Base-by-base conservation (phyloP, 2,329 filamentous ascomycete genomes). In the Dendrostoma leiphaemia region DNA sequence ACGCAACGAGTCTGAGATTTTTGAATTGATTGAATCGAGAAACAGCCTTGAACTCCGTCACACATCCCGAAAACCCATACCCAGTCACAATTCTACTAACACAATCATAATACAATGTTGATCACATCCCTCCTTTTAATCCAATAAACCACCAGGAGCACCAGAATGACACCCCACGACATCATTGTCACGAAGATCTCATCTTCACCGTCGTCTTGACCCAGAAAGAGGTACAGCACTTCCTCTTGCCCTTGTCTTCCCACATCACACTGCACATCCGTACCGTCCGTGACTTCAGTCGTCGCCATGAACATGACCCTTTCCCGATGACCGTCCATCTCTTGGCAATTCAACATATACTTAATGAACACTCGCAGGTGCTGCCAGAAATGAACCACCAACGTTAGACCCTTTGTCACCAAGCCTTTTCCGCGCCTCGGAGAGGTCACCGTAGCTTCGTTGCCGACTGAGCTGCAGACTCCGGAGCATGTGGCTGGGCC, bases 401-500 rank as follows among this genome's bases (percentile, higher is more conserved):
- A 49, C 52, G 43, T 55, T 55, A 31, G 49, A 44, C 12, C 37
- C 48, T 37, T 15, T 44, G 31, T 53, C 45, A 24, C 56, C 56
- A 7, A 55, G 52, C 48, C 48, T 48, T 44, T 49, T 55, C 13
- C 56, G 37, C 23, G 56, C 56, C 44, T 55, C 56, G 4, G 47
- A 51, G 10, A 58, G 56, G 29, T 58, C 56, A 1, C 56, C 56
- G 15, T 52, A 58, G 56, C 56, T 58, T 31, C 56, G 54, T 13
- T 55, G 52, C 21, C 56, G 52, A 19, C 52, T 55, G 3, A 55
- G 48, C 56, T 58, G 48, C 43, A 58, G 52, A 28, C 56, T 55
- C 8, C 56, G 52, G 17, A 58, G 48, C 56, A 58, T 58, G 44
- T 58, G 56, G 52, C 52, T 55, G 12, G 56, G 56, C 31, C 52